phyloP scores from a whole-genome alignment of 164 flowering plant species.

The Akebia trifoliata region DNA sequence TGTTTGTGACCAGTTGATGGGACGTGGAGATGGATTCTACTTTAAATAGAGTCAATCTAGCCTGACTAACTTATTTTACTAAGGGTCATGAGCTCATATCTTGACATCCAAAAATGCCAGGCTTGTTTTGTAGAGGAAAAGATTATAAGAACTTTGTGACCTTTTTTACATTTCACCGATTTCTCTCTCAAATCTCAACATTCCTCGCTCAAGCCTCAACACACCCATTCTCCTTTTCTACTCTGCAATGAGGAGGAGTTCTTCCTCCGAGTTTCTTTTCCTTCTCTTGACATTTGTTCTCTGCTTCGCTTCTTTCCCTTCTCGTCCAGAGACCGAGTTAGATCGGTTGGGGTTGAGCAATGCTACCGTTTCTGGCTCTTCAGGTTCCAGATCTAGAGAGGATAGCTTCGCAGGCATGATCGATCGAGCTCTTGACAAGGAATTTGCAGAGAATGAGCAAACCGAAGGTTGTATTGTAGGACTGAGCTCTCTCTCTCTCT shows the following conservation, averaged over 20 bases:
- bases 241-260: not conserved
- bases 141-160: no score
- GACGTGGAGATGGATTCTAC: no score
- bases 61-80: no score
- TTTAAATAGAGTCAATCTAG: no score
- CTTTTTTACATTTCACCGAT: no score
- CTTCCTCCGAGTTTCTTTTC: not conserved
- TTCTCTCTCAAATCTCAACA: no score
- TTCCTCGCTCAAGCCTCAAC: not conserved
- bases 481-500: constrained; percentile 13
- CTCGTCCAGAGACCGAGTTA: not conserved
- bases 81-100: no score
- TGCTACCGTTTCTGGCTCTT: constrained; percentile 20
- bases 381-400: constrained; percentile 27
- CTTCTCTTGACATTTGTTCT: constrained; percentile 8
- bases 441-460: constrained; percentile 67
- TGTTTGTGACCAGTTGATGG: no score
- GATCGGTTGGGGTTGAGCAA: constrained; percentile 9
- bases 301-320: not conserved
- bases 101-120: no score
- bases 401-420: constrained; percentile 67
- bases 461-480: constrained; percentile 39
- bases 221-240: no score
- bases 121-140: no score
- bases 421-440: constrained; percentile 73